phyloP scores from a whole-genome alignment of 148 eudicot genomes.

The Heliosperma pusillum region DNA sequence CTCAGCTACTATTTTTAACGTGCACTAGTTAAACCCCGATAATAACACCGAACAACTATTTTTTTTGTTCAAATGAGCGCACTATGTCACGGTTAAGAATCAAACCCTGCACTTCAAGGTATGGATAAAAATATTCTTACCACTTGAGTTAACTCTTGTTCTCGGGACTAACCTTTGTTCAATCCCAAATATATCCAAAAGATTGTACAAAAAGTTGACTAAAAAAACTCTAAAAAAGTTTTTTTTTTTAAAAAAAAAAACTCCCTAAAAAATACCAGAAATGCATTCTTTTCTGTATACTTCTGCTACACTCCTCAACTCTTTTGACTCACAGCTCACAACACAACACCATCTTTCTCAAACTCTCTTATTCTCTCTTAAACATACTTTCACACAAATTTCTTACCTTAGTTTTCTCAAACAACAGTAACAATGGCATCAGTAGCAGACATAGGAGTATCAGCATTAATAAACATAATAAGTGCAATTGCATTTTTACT shows the following conservation, averaged over 20 bases:
- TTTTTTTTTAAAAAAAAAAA: too few species aligned
- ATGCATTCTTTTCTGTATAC: background rate
- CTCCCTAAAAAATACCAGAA: background rate
- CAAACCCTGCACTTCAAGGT: too few species aligned
- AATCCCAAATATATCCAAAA: background rate
- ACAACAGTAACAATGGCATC: slow-evolving; percentile 52
- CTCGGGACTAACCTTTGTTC: too few species aligned
- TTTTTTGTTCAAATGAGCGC: too few species aligned
- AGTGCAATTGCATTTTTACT: slow-evolving; percentile 71
- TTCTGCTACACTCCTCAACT: background rate
- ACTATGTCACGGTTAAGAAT: too few species aligned
- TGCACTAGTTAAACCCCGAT: too few species aligned
- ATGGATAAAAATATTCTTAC: too few species aligned
- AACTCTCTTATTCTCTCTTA: background rate
- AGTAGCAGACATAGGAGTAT: slow-evolving; percentile 83
- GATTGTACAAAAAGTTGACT: background rate
- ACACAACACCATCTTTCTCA: background rate
- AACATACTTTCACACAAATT: background rate
- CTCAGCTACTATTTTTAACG: too few species aligned
- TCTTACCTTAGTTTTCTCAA: background rate
- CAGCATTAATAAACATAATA: slow-evolving; percentile 72
- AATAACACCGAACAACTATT: too few species aligned
- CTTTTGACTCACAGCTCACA: background rate
- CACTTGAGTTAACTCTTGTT: too few species aligned
- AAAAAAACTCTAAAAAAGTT: background rate